Percentiles rank a stretch among this genome's conserved stretches.
These are phyloP conservation scores for Melaleuca alternifolia DNA, from an alignment of 345 rosid species.

Conservation along the genomic window DNA sequence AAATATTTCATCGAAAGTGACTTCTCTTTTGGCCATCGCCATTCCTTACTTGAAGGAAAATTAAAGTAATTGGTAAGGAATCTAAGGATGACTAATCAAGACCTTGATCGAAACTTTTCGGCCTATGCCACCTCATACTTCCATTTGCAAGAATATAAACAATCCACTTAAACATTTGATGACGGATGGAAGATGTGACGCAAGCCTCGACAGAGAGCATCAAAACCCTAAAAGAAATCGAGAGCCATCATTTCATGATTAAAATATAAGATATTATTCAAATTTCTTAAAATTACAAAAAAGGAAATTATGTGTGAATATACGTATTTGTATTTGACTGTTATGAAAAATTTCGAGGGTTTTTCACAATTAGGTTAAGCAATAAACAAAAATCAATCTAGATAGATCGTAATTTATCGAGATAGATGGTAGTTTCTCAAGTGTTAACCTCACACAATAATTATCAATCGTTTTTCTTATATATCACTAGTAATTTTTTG, in stretches of 20 bases:
- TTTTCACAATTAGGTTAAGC: no score
- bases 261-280: not conserved
- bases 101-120: not conserved
- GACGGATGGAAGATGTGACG: not conserved
- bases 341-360: no score
- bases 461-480: not conserved
- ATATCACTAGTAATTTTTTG: not conserved
- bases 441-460: not conserved
- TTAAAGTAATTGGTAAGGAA: no score
- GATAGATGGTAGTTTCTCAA: not conserved
- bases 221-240: not conserved
- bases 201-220: not conserved
- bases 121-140: not conserved
- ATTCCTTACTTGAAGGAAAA: not conserved
- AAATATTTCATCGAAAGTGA: not conserved
- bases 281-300: not conserved
- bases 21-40: not conserved
- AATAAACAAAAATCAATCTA: not conserved
- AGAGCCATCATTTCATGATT: no score
- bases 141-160: not conserved
- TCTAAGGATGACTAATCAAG: not conserved
- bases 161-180: not conserved
- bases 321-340: not conserved
- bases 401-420: not conserved
- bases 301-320: not conserved